Evolutionary conservation across 2,329 filamentous ascomycete genomes (phyloP).

Genomic region (Pyrenophora teres): DNA sequence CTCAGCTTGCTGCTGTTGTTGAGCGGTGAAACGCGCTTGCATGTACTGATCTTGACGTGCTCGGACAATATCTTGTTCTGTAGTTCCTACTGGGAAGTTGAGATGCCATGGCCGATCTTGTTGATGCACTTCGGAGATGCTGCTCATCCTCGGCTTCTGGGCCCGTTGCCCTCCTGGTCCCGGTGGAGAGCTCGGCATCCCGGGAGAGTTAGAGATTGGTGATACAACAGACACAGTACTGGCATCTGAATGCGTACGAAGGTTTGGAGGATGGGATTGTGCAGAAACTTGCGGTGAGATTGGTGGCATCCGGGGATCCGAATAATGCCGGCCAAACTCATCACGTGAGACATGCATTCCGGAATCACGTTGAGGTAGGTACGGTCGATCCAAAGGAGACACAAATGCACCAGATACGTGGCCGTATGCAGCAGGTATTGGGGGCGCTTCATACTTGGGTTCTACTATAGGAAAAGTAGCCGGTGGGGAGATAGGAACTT

Average conservation of each 20-base stretch:
- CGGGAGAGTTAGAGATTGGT: conserved; percentile 34
- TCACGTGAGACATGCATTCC: conserved; percentile 8
- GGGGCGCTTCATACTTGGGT: conserved; percentile 43
- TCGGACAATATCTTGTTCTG: conserved; percentile 45
- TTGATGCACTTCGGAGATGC: conserved; percentile 40
- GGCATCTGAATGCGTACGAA: conserved; percentile 34
- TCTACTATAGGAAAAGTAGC: conserved; percentile 29
- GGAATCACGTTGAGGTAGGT: conserved; percentile 15
- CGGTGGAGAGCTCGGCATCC: conserved; percentile 16
- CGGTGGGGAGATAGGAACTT: conserved; percentile 23
- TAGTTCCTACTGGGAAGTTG: conserved; percentile 41
- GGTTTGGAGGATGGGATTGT: conserved; percentile 30
- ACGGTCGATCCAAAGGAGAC: conserved; percentile 27
- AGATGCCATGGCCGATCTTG: conserved; percentile 42
- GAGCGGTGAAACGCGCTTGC: conserved; percentile 39
- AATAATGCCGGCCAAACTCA: conserved; percentile 28
- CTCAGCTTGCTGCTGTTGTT: conserved; percentile 40
- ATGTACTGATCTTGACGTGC: conserved; percentile 45
- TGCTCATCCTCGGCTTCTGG: conserved; percentile 42
- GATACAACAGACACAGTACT: conserved; percentile 39
- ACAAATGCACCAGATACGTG: conserved; percentile 40
- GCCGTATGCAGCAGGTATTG: conserved; percentile 44
- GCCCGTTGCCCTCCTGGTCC: conserved; percentile 21
- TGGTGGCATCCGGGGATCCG: conserved; percentile 37
- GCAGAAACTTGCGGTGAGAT: conserved; percentile 43